A percentile compares a stretch with the other conserved stretches of the same genome.
phyloP scores from a whole-genome alignment of 1,284 basidiomycete genomes.

The Pisolithus thermaeus region DNA sequence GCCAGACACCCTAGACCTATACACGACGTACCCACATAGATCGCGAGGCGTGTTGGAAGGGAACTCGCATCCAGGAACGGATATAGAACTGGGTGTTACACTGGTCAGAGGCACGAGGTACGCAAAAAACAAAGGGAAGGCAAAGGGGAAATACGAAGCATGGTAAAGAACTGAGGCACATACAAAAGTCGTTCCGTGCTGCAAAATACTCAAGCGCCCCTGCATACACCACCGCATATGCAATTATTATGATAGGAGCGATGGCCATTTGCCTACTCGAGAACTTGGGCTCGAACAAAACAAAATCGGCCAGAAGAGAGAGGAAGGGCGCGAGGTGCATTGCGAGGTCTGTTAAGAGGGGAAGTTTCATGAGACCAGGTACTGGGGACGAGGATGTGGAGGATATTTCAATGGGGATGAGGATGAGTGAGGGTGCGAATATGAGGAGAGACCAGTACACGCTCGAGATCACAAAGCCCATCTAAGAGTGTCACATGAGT shows the following conservation, averaged over 20 bases:
- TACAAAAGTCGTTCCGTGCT: not conserved
- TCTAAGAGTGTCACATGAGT: constrained; percentile 26
- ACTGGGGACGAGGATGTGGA: constrained; percentile 24
- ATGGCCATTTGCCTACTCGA: not conserved
- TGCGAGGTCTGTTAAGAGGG: constrained; percentile 55
- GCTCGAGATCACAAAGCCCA: constrained; percentile 58
- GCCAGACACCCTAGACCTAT: not conserved
- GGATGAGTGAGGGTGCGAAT: constrained; percentile 45
- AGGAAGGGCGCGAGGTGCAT: constrained; percentile 61
- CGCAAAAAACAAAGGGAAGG: not conserved
- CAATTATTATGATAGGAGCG: not conserved
- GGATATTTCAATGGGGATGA: constrained; percentile 27
- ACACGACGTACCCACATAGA: not conserved
- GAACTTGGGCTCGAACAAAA: constrained; percentile 43
- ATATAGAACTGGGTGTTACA: not conserved
- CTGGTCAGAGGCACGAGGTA: not conserved
- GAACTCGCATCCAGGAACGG: not conserved
- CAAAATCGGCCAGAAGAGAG: constrained; percentile 59
- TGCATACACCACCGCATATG: not conserved
- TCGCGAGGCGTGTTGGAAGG: not conserved
- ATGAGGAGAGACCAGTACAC: constrained; percentile 65
- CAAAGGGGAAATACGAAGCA: not conserved
- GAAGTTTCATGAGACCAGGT: constrained; percentile 41
- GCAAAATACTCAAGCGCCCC: not conserved
- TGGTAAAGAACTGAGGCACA: not conserved